Base-by-base conservation (phyloP, 176 grass and related monocot species). In the Musa itinerans region DNA sequence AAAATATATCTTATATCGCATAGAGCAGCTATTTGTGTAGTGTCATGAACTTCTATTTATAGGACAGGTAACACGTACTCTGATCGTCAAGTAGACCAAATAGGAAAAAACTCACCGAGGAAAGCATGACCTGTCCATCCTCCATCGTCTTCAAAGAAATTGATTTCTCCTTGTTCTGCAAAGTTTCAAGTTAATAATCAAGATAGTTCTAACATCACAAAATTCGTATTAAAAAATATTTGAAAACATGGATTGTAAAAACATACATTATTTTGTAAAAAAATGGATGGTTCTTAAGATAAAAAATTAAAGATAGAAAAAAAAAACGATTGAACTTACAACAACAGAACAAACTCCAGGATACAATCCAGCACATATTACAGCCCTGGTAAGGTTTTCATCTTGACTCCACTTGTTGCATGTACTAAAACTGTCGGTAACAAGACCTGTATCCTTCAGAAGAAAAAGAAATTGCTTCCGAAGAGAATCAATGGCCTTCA, bases 131-230 rank as follows among this genome's bases (percentile, higher is more conserved):
- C 66, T 92, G 86, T 2, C 95, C 95, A 54, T 99, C 95, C 67
- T 99, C 95, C 88, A 99, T 94, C 82, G 95, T 99, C 86, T 99
- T 99, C 34, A 99, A 87, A 78, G 88, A 89, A 58, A 94, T 80
- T 8, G 95, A 99, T 80, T 92, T 99, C 82, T 85, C 90, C 83
- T 92, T 99, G 74, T 99, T 99, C 95, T 99, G 71, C 70, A 79
- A 81, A 81, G 26, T 76, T 2, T 63, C 64, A 85, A 71, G 11
- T 27, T 85, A 63, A 81, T 62, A 71, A 82, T 3, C 19, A 59
- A 63, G 2, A 71, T 49, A 48, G 17, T 49, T 49, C 15, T 69
- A 15, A 68, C 25, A 68, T 48, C 43, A 69, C 11, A 70, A 9
- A 20, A 70, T 5, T 68, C 16, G 26, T 68, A 43, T 26, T 63